phyloP scores from a whole-genome alignment of 2,329 filamentous ascomycete genomes.

The Claviceps africana region DNA sequence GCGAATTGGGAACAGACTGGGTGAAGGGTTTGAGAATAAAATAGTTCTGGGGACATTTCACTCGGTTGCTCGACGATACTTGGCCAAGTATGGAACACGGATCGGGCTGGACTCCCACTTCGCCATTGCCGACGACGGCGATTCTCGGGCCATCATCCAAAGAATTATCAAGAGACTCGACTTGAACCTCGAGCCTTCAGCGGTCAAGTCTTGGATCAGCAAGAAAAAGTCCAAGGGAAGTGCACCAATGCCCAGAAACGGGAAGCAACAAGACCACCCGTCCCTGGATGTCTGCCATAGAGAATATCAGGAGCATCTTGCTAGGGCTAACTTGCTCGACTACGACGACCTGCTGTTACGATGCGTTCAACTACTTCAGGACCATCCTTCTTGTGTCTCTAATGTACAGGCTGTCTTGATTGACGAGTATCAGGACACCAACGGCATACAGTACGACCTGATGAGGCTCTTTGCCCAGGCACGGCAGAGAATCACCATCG shows the following conservation, averaged over 20 bases:
- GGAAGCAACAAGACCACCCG: slow-evolving; percentile 26
- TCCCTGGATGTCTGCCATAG: slow-evolving; percentile 56
- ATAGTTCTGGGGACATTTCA: slow-evolving; percentile 90
- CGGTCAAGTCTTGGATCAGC: slow-evolving; percentile 64
- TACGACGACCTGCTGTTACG: slow-evolving; percentile 85
- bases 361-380: slow-evolving; percentile 64
- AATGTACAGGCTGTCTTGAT: slow-evolving; percentile 88
- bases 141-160: slow-evolving; percentile 66
- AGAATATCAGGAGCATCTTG: slow-evolving; percentile 66
- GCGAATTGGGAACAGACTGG: slow-evolving; percentile 69
- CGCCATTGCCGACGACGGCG: slow-evolving; percentile 75
- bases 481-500: slow-evolving; percentile 70
- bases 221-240: slow-evolving; percentile 46
- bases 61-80: slow-evolving; percentile 75
- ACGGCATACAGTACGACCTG: slow-evolving; percentile 84
- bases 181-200: slow-evolving; percentile 52
- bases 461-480: slow-evolving; percentile 75
- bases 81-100: slow-evolving; percentile 68
- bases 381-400: slow-evolving; percentile 64
- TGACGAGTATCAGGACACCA: slow-evolving; percentile 96
- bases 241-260: slow-evolving; percentile 27
- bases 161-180: slow-evolving; percentile 67
- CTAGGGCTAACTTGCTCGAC: slow-evolving; percentile 69
- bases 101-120: slow-evolving; percentile 77
- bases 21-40: slow-evolving; percentile 57